phyloP scores from a whole-genome alignment of 805 yeast genomes.

The Saturnispora zaruensis region DNA sequence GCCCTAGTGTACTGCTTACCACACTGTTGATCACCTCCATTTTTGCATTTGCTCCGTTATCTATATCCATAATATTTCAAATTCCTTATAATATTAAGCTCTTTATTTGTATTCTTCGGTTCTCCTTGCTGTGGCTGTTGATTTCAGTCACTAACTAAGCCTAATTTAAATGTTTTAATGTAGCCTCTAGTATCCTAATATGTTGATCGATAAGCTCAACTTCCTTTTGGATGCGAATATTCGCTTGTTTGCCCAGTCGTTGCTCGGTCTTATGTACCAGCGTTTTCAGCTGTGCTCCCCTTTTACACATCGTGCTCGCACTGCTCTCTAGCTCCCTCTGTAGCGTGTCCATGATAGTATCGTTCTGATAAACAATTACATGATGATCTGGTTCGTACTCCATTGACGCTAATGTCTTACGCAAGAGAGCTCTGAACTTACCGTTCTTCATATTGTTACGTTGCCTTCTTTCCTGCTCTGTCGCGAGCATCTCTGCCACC shows the following conservation, averaged over 20 bases:
- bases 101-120: not conserved
- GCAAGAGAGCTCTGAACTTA: slow-evolving; percentile 7
- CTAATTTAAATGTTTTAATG: slow-evolving; percentile 33
- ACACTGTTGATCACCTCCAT: not conserved
- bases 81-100: not conserved
- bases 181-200: slow-evolving; percentile 58
- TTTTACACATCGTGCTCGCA: slow-evolving; percentile 13
- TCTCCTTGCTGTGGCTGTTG: not conserved
- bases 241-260: slow-evolving; percentile 10
- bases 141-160: too few relatives aligned
- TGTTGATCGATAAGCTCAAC: slow-evolving; percentile 69
- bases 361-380: slow-evolving; percentile 22
- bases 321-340: slow-evolving; percentile 14
- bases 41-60: not conserved
- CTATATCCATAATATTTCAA: not conserved
- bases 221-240: slow-evolving; percentile 35
- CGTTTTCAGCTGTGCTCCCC: slow-evolving; percentile 6
- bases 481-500: slow-evolving; percentile 5
- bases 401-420: slow-evolving; percentile 4
- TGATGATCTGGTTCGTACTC: slow-evolving; percentile 9
- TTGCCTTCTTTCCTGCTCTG: slow-evolving; percentile 7
- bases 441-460: slow-evolving; percentile 2
- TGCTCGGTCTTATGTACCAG: slow-evolving; percentile 9
- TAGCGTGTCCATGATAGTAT: slow-evolving; percentile 21
- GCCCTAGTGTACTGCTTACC: slow-evolving; percentile 3